These are phyloP conservation scores for Chalciporus pseudorubinellus DNA, from an alignment of 768 basidiomycete genomes.

Conservation along the genomic window DNA sequence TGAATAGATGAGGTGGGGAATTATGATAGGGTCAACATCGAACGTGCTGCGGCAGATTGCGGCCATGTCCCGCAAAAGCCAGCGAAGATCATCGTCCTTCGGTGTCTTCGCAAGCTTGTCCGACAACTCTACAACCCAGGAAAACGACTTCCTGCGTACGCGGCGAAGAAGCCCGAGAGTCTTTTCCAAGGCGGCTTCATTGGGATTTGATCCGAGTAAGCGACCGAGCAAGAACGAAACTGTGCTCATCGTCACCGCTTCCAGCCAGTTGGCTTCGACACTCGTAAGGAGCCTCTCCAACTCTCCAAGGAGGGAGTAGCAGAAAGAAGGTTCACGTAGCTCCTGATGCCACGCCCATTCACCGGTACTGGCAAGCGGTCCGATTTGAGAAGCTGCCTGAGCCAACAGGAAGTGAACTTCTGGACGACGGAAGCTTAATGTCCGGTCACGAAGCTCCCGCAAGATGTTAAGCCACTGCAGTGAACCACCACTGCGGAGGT, in stretches of 20 bases:
- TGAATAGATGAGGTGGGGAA: constrained; percentile 14
- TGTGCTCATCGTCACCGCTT: constrained; percentile 1
- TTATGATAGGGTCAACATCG: constrained; percentile 21
- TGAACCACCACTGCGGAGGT: constrained; percentile 1
- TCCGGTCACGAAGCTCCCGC: background rate
- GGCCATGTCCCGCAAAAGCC: constrained; percentile 36
- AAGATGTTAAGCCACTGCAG: constrained; percentile 14
- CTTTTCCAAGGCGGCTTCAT: constrained; percentile 9
- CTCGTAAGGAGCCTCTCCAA: background rate
- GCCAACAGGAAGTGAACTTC: background rate
- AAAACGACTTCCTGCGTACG: constrained; percentile 31
- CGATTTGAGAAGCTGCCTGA: background rate
- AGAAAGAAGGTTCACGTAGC: constrained; percentile 9
- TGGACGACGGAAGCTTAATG: background rate
- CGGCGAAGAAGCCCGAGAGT: constrained; percentile 29
- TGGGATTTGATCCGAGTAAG: constrained; percentile 10
- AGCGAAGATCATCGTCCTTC: constrained; percentile 16
- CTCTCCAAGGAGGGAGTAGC: background rate
- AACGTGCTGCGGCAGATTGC: constrained; percentile 37
- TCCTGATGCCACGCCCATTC: constrained; percentile 14
- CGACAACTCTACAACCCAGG: constrained; percentile 38
- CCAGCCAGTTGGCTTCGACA: constrained; percentile 3
- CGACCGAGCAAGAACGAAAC: constrained; percentile 1
- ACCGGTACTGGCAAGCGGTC: background rate
- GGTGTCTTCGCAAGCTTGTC: constrained; percentile 16